Conservation (phyloP, 257 asterid genomes). For the Datura wrightii region DNA sequence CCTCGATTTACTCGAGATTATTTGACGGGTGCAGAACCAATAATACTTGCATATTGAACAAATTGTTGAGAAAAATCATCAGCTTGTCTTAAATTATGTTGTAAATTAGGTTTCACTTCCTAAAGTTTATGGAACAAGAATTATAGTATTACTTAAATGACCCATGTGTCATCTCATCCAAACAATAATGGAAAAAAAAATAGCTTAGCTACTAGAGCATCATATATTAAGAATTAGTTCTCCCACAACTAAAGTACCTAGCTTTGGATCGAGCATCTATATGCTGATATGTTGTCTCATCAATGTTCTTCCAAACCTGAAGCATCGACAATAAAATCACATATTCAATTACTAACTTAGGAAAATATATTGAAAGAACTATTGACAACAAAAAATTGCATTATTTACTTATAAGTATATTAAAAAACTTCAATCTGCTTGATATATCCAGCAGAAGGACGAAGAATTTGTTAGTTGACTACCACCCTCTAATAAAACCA, state of each 20-base stretch:
- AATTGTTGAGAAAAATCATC: conserved; percentile 16
- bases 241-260: conserved; percentile 42
- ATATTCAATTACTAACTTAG: background rate
- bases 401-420: background rate
- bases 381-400: conserved; percentile 2
- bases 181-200: background rate
- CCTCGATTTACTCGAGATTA: background rate
- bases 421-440: background rate
- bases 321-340: background rate
- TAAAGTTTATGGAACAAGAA: background rate
- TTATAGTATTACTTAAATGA: background rate
- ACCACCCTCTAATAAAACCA: conserved; percentile 14
- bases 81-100: background rate
- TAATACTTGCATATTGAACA: conserved; percentile 4
- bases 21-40: conserved; percentile 2
- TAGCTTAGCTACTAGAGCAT: background rate
- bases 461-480: background rate
- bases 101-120: background rate
- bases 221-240: background rate
- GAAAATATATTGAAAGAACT: background rate
- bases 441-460: background rate
- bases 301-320: conserved; percentile 55
- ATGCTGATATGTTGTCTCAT: conserved; percentile 54
- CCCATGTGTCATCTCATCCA: conserved; percentile 16
- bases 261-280: conserved; percentile 61